A percentile compares a stretch with the other conserved stretches of the same genome.
Evolutionary conservation across 2,329 filamentous ascomycete genomes (phyloP).

Genomic region (Xylariaceae sp.): DNA sequence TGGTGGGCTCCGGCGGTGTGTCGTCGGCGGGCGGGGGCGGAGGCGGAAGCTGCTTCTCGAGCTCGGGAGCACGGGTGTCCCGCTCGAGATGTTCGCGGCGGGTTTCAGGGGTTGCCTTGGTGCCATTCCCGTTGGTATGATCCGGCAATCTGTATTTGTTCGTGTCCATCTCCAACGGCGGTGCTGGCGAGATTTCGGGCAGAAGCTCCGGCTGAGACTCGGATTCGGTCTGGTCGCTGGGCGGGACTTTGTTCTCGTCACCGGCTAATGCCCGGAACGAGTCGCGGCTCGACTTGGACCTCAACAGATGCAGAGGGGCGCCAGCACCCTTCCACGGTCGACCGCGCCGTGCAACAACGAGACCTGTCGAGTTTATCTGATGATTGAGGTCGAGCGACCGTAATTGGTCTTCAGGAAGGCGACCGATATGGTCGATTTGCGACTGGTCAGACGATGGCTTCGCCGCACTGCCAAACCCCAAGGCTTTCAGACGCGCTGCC

Average conservation of each 20-base stretch:
- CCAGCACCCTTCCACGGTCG: slow-evolving; percentile 69
- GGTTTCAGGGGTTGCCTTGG: slow-evolving; percentile 57
- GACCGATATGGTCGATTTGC: slow-evolving; percentile 54
- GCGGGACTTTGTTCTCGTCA: slow-evolving; percentile 17
- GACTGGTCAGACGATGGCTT: slow-evolving; percentile 31
- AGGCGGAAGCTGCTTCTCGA: slow-evolving; percentile 35
- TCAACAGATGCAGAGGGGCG: slow-evolving; percentile 41
- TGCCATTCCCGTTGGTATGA: slow-evolving; percentile 63
- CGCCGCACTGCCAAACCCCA: slow-evolving; percentile 53
- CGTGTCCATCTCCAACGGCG: slow-evolving; percentile 62
- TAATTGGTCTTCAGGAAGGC: slow-evolving; percentile 67
- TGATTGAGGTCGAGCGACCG: slow-evolving; percentile 66
- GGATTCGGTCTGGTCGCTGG: slow-evolving; percentile 11
- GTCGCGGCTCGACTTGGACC: slow-evolving; percentile 30
- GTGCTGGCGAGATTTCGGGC: slow-evolving; percentile 48
- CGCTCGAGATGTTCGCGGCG: slow-evolving; percentile 56
- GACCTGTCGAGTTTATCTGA: slow-evolving; percentile 48
- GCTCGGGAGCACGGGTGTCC: slow-evolving; percentile 37
- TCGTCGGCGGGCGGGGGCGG: slow-evolving; percentile 49
- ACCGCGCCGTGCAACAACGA: slow-evolving; percentile 60
- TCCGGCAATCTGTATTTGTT: slow-evolving; percentile 73
- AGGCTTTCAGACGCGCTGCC: slow-evolving; percentile 60
- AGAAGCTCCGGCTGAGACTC: slow-evolving; percentile 36
- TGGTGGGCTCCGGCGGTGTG: slow-evolving; percentile 37
- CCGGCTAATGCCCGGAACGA: slow-evolving; percentile 22